A percentile compares a stretch with the other conserved stretches of the same genome.
phyloP scores from a whole-genome alignment of 176 grass and related monocot genomes.

The Rhynchospora tenuis region DNA sequence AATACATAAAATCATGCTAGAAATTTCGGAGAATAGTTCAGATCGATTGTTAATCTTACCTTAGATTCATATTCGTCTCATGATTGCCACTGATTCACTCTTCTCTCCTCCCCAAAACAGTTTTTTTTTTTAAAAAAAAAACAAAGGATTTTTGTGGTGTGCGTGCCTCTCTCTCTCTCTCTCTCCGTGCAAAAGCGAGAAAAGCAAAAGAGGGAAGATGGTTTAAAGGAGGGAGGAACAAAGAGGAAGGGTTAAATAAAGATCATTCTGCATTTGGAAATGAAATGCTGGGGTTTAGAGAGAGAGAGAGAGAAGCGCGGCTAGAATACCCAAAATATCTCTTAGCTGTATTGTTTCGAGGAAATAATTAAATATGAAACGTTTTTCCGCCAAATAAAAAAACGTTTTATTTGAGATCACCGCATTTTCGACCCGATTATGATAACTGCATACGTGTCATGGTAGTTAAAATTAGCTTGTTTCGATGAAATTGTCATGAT shows the following conservation, averaged over 20 bases:
- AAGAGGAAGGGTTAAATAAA: background rate
- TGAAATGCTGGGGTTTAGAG: background rate
- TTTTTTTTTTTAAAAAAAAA: no score
- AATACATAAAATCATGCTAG: background rate
- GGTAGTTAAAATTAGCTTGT: no score
- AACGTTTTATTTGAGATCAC: no score
- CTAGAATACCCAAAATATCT: background rate
- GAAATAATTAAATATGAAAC: background rate
- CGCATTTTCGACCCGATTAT: no score
- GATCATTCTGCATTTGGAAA: slow-evolving; percentile 8
- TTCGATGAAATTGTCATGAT: no score
- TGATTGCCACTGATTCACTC: background rate
- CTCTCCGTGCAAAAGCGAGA: background rate
- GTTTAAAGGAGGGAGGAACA: background rate
- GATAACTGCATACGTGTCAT: no score
- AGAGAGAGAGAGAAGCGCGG: background rate
- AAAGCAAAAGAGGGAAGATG: background rate
- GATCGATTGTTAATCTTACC: background rate
- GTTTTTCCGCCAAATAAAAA: no score
- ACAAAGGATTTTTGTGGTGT: background rate
- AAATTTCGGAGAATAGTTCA: background rate
- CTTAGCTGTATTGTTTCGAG: background rate
- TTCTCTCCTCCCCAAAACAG: background rate
- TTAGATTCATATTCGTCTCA: background rate
- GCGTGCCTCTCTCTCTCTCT: background rate